A percentile compares a stretch with the other conserved stretches of the same genome.
phyloP scores from a whole-genome alignment of 495 filamentous ascomycete genomes.

The Aspergillus kassunensis region DNA sequence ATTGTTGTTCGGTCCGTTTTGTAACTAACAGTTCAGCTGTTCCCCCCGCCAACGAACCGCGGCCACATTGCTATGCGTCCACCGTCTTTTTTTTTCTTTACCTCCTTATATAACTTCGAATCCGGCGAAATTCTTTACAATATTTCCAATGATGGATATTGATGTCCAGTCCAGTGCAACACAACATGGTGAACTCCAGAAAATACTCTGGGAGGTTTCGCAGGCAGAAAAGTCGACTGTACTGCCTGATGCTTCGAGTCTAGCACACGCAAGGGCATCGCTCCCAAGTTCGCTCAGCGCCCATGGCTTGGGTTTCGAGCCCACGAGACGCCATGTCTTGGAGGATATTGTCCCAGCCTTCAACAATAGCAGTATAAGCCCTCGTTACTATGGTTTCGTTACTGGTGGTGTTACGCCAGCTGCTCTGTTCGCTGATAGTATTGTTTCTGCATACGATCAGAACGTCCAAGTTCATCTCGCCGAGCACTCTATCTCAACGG shows the following conservation, averaged over 20 bases:
- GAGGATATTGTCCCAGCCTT: slow-evolving; percentile 62
- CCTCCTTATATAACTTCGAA: no score
- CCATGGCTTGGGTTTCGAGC: slow-evolving; percentile 42
- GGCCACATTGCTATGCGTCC: no score
- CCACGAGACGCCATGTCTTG: slow-evolving; percentile 48
- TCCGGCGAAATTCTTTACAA: no score
- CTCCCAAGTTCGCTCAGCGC: slow-evolving; percentile 37
- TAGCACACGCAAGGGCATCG: slow-evolving; percentile 34
- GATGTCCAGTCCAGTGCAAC: slow-evolving; percentile 7
- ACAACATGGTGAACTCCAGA: slow-evolving; percentile 25
- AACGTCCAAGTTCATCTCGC: slow-evolving; percentile 85
- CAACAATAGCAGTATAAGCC: slow-evolving; percentile 55
- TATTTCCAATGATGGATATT: slow-evolving; percentile 8
- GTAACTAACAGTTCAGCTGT: background rate
- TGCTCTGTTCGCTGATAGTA: slow-evolving; percentile 77
- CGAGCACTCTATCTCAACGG: slow-evolving; percentile 65
- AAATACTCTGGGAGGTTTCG: slow-evolving; percentile 34
- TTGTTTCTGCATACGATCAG: slow-evolving; percentile 75
- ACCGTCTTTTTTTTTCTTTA: no score
- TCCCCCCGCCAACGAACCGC: slow-evolving; percentile 12
- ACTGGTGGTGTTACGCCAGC: slow-evolving; percentile 77
- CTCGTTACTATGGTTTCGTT: slow-evolving; percentile 84
- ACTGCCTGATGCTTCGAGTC: slow-evolving; percentile 28
- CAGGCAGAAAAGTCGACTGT: slow-evolving; percentile 33
- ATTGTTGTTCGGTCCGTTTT: no score